Conservation (phyloP, 1,284 basidiomycete genomes). For the Leccinum laetum region DNA sequence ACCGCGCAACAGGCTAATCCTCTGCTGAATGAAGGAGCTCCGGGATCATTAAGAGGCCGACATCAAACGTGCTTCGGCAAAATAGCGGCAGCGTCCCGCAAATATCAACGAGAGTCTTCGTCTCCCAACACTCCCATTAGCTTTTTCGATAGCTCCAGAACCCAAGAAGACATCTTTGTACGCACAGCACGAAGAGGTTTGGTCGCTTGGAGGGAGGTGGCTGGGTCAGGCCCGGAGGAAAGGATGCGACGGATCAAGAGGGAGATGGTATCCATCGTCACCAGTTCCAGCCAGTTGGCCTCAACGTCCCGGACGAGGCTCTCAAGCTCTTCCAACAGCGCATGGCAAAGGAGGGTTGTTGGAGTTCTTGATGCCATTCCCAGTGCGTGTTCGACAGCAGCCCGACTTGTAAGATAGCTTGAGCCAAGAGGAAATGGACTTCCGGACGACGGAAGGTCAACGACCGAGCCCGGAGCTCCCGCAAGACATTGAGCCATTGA, state of each 20-base stretch:
- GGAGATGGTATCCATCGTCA: constrained; percentile 36
- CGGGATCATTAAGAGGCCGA: constrained; percentile 23
- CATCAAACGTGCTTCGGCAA: constrained; percentile 38
- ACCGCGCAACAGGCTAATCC: constrained; percentile 38
- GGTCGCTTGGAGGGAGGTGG: constrained; percentile 13
- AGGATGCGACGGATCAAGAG: constrained; percentile 37
- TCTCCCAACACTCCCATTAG: constrained; percentile 21
- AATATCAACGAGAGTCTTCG: constrained; percentile 21
- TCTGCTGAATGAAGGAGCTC: constrained; percentile 23
- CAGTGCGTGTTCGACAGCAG: no score
- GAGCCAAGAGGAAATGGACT: constrained; percentile 40
- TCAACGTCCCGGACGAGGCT: constrained; percentile 30
- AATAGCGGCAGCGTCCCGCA: constrained; percentile 35
- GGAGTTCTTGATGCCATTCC: no score
- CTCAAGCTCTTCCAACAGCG: neutral
- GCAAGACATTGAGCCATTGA: constrained; percentile 51
- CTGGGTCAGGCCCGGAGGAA: constrained; percentile 18
- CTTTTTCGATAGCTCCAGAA: constrained; percentile 29
- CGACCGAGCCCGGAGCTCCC: constrained; percentile 37
- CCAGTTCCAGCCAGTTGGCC: constrained; percentile 43
- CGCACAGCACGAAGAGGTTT: constrained; percentile 35
- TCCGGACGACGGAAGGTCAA: constrained; percentile 39
- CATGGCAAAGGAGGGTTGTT: no score
- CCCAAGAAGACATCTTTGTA: constrained; percentile 33
- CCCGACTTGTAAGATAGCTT: constrained; percentile 33